Percentiles rank a stretch among this genome's conserved stretches.
Conservation (phyloP, 352 stramenopile genomes). For the Phytophthora fragariae region DNA sequence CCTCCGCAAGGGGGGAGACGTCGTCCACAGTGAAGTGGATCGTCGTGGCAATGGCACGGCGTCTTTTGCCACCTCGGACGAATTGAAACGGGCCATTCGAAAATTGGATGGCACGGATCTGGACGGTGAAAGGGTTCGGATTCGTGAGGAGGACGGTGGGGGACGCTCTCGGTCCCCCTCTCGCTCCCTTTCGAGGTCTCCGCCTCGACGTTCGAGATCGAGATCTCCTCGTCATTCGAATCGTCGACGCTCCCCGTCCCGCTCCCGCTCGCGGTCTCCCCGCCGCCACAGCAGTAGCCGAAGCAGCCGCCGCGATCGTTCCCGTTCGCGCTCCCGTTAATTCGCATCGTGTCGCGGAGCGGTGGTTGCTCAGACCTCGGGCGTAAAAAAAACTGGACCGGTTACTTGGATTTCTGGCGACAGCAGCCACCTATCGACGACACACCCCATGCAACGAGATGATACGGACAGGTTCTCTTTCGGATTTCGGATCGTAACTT, state of each 20-base stretch:
- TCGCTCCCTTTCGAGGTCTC: slow-evolving; percentile 32
- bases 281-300: slow-evolving; percentile 36
- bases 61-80: slow-evolving; percentile 68
- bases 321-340: slow-evolving; percentile 41
- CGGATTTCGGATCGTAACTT: slow-evolving; percentile 15
- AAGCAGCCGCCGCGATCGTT: slow-evolving; percentile 33
- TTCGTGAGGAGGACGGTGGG: slow-evolving; percentile 40
- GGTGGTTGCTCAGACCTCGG: slow-evolving; percentile 13
- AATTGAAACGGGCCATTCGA: slow-evolving; percentile 63
- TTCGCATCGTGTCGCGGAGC: slow-evolving; percentile 2
- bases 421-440: slow-evolving; percentile 4
- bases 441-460: not conserved
- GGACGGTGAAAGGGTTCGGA: slow-evolving; percentile 53
- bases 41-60: slow-evolving; percentile 64
- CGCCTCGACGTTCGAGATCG: slow-evolving; percentile 21
- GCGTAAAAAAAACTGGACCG: slow-evolving; percentile 4
- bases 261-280: slow-evolving; percentile 44
- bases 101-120: slow-evolving; percentile 62
- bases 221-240: slow-evolving; percentile 5
- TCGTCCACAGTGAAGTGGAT: slow-evolving; percentile 75
- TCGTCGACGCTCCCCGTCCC: slow-evolving; percentile 45
- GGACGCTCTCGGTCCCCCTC: slow-evolving; percentile 23
- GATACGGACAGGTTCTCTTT: not conserved
- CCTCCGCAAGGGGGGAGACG: slow-evolving; percentile 61
- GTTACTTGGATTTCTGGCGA: slow-evolving; percentile 26